A percentile compares a stretch with the other conserved stretches of the same genome.
These are phyloP conservation scores for Triticum monococcum DNA, from an alignment of 176 grass and related monocot species.

Conservation along the genomic window DNA sequence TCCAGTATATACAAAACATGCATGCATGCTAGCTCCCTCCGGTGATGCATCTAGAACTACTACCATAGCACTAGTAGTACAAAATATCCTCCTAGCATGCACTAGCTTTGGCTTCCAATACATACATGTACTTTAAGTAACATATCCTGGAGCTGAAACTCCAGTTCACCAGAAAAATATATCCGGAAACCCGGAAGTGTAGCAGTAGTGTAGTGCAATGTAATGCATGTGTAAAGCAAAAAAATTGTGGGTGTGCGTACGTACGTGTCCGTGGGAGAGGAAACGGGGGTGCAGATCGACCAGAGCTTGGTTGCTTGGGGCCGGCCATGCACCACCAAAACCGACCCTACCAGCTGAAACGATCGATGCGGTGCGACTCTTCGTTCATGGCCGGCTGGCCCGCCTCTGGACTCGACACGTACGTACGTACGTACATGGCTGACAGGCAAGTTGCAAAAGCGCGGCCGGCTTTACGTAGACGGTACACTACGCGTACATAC, in stretches of 20 bases:
- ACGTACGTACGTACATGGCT: slow-evolving; percentile 4
- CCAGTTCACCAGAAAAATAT: not conserved
- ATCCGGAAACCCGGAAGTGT: not conserved
- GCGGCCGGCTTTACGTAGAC: slow-evolving; percentile 49
- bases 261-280: slow-evolving; percentile 22
- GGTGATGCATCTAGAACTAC: slow-evolving; percentile 36
- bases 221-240: not conserved
- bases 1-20: slow-evolving; percentile 20
- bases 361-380: not conserved
- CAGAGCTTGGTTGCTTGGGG: slow-evolving; percentile 32
- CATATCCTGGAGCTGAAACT: slow-evolving; percentile 25
- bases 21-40: not conserved
- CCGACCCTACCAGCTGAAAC: slow-evolving; percentile 23
- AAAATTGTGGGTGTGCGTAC: not conserved
- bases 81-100: not conserved
- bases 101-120: slow-evolving; percentile 2
- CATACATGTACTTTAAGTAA: slow-evolving; percentile 15
- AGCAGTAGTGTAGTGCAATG: not conserved
- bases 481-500: slow-evolving; percentile 44
- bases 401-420: slow-evolving; percentile 22
- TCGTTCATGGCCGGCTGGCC: not conserved
- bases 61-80: not conserved
- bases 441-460: not conserved
- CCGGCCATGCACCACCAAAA: not conserved
- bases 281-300: slow-evolving; percentile 10